These are phyloP conservation scores for Rhizophora apiculata DNA, from an alignment of 345 rosid species.

Conservation along the genomic window DNA sequence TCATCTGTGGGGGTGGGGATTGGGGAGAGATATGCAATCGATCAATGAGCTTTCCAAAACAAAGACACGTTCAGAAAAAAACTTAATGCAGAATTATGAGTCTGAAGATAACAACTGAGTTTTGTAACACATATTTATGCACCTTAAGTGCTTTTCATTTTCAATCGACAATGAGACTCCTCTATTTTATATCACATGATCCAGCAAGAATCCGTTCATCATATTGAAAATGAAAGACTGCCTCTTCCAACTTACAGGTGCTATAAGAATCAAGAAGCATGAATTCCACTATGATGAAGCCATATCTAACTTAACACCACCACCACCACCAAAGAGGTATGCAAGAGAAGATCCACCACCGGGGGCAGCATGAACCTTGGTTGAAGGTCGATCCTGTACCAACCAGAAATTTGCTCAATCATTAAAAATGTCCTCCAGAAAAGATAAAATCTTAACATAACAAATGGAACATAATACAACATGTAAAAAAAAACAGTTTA, in stretches of 20 bases:
- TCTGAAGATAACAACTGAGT: neutral
- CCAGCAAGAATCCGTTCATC: constrained; percentile 16
- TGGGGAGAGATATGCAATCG: too few species aligned
- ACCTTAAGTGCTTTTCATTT: constrained; percentile 13
- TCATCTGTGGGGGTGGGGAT: too few species aligned
- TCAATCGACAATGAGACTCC: constrained; percentile 21
- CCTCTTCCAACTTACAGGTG: constrained; percentile 19
- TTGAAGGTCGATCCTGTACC: constrained; percentile 32
- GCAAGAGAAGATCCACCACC: constrained; percentile 34
- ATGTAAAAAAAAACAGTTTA: neutral
- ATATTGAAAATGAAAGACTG: constrained; percentile 12
- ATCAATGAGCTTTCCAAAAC: neutral
- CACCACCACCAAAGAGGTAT: constrained; percentile 23
- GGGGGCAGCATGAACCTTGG: constrained; percentile 34
- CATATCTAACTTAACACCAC: constrained; percentile 19
- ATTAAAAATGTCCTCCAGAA: neutral
- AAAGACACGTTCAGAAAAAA: neutral
- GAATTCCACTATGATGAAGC: constrained; percentile 12
- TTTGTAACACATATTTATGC: constrained; percentile 1
- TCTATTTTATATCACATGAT: constrained; percentile 34
- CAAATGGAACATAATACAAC: neutral
- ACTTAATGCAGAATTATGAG: neutral
- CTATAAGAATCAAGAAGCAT: constrained; percentile 31
- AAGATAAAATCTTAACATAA: neutral
- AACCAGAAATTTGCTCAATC: neutral